Percentiles rank a stretch among this genome's conserved stretches.
These are phyloP conservation scores for Rhodotorula sp. DNA, from an alignment of 1,284 basidiomycete species.

Conservation along the genomic window DNA sequence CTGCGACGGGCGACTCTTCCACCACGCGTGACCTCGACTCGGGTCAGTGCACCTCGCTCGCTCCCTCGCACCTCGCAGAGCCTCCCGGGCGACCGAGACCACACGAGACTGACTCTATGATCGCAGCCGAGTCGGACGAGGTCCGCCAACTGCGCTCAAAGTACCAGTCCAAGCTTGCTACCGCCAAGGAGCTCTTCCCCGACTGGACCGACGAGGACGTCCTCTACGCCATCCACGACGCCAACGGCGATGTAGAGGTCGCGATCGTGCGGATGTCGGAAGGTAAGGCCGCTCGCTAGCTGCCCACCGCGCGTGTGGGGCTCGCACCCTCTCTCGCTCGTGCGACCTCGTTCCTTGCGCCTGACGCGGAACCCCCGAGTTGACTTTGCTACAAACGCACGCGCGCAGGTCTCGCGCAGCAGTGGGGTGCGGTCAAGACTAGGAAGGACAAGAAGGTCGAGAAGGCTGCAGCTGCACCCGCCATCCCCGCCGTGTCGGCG, in stretches of 20 bases:
- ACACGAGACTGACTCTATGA: not conserved
- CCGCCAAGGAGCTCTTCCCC: slow-evolving; percentile 67
- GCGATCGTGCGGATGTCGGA: slow-evolving; percentile 75
- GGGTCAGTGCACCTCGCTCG: not conserved
- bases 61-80: not conserved
- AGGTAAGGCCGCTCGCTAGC: slow-evolving; percentile 55
- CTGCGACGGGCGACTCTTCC: not conserved
- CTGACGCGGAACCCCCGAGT: not conserved
- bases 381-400: not conserved
- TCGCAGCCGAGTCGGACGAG: slow-evolving; percentile 31
- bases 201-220: slow-evolving; percentile 77
- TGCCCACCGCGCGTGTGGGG: not conserved
- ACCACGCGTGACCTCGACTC: slow-evolving; percentile 7
- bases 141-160: slow-evolving; percentile 29
- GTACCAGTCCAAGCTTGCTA: slow-evolving; percentile 27
- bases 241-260: slow-evolving; percentile 67
- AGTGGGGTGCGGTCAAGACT: slow-evolving; percentile 79
- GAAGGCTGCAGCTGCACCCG: slow-evolving; percentile 9
- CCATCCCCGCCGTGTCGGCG: not conserved
- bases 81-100: too few relatives aligned
- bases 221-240: slow-evolving; percentile 68
- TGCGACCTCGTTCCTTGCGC: not conserved
- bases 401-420: slow-evolving; percentile 65
- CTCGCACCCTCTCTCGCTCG: too few relatives aligned
- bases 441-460: slow-evolving; percentile 73